Evolutionary conservation across 805 yeast species (phyloP).

Genomic region (Wickerhamiella kazuoi): DNA sequence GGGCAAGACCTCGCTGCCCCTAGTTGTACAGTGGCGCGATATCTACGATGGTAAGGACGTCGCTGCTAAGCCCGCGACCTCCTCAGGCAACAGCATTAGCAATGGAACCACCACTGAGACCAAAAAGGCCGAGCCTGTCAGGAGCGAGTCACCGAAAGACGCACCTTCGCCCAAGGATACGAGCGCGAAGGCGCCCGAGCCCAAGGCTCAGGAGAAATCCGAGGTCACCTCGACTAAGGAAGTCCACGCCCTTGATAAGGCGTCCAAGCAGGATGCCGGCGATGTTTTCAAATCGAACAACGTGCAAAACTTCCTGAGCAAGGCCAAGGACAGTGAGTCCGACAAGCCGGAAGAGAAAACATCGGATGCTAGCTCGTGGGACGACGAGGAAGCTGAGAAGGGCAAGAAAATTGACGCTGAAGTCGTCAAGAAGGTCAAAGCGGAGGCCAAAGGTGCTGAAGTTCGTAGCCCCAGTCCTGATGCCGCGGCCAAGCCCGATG

Average conservation of each 20-base stretch:
- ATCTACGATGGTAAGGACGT: conserved; percentile 25
- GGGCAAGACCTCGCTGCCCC: conserved; percentile 69
- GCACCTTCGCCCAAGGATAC: conserved; percentile 11
- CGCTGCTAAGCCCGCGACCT: not conserved
- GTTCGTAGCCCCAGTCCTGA: conserved; percentile 1
- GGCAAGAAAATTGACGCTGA: conserved; percentile 2
- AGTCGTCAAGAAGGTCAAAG: conserved; percentile 12
- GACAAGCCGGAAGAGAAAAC: conserved; percentile 1
- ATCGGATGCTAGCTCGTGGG: conserved; percentile 21
- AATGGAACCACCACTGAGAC: conserved; percentile 7
- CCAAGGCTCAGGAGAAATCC: conserved; percentile 22
- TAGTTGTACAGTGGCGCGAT: conserved; percentile 56
- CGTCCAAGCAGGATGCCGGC: conserved; percentile 29
- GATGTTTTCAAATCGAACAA: conserved; percentile 31
- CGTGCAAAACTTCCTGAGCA: conserved; percentile 31
- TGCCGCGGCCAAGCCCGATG: not conserved
- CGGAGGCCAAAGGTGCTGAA: conserved; percentile 8
- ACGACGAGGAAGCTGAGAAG: conserved; percentile 15
- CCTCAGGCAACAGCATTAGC: not conserved
- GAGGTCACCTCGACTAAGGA: conserved; percentile 17
- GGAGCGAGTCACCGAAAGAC: not conserved
- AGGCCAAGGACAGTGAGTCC: conserved; percentile 27
- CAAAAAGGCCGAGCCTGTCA: not conserved
- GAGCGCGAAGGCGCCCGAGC: conserved; percentile 21
- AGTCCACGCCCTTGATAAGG: conserved; percentile 10